Conservation (phyloP, 1,284 basidiomycete genomes). For the Trichosporon sp. region DNA sequence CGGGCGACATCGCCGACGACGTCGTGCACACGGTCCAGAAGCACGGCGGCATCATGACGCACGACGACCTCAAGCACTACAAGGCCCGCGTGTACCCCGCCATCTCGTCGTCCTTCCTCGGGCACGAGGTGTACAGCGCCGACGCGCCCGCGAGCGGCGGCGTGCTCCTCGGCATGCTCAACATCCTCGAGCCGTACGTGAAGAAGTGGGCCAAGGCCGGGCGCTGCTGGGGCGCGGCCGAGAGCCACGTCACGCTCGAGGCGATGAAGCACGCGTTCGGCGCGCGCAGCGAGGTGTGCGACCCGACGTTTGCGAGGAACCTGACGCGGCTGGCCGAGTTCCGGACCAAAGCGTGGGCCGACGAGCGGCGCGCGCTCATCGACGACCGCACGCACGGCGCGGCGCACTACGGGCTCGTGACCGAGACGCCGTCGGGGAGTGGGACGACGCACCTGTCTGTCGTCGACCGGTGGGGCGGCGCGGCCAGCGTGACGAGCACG, state of each 20-base stretch:
- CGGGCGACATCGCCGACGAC: constrained; percentile 44
- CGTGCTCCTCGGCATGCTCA: constrained; percentile 45
- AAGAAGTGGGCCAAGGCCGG: background rate
- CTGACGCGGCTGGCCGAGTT: constrained; percentile 60
- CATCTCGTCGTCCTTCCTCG: constrained; percentile 68
- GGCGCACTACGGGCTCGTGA: constrained; percentile 77
- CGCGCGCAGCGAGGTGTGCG: constrained; percentile 67
- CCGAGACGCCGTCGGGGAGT: constrained; percentile 71
- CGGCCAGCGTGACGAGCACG: constrained; percentile 76
- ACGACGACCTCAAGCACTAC: constrained; percentile 54
- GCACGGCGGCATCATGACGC: constrained; percentile 42
- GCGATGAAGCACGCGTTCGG: constrained; percentile 90
- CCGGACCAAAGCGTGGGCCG: constrained; percentile 65
- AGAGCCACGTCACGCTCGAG: constrained; percentile 88
- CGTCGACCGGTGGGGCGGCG: constrained; percentile 77
- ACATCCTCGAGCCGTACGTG: constrained; percentile 35
- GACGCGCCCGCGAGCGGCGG: constrained; percentile 63
- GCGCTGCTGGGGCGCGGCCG: constrained; percentile 14
- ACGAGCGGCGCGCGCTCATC: constrained; percentile 53
- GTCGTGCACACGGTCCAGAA: constrained; percentile 36
- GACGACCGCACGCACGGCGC: constrained; percentile 69
- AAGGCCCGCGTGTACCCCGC: constrained; percentile 66
- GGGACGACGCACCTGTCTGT: constrained; percentile 86
- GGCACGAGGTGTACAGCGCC: constrained; percentile 75
- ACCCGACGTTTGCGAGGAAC: constrained; percentile 58